These are phyloP conservation scores for Acer campestre DNA, from an alignment of 345 rosid species.

Conservation along the genomic window DNA sequence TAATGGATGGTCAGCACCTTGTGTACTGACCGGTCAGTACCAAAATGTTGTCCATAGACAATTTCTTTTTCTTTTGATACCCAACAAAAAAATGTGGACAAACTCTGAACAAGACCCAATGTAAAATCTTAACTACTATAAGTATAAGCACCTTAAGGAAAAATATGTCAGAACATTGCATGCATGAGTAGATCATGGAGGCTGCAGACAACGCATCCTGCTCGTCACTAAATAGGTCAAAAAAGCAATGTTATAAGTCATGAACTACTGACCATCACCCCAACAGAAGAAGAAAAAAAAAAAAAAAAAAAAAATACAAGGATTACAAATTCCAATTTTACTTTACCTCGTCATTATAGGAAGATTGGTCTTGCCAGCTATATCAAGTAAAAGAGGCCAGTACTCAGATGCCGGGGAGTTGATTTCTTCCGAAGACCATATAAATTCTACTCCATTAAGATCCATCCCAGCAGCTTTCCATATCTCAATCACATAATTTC, in stretches of 20 bases:
- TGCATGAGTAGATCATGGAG: slow-evolving; percentile 87
- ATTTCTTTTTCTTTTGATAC: too few relatives aligned
- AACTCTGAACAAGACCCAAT: neutral
- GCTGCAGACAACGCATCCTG: slow-evolving; percentile 81
- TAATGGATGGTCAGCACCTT: too few relatives aligned
- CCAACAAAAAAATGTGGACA: neutral
- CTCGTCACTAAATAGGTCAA: slow-evolving; percentile 53
- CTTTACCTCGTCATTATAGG: slow-evolving; percentile 67
- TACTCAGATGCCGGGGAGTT: slow-evolving; percentile 66
- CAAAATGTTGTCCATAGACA: too few relatives aligned
- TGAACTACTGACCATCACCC: neutral
- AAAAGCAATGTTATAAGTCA: slow-evolving; percentile 1
- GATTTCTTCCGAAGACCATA: slow-evolving; percentile 93
- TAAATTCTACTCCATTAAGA: slow-evolving; percentile 55
- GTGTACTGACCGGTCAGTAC: too few relatives aligned
- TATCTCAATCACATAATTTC: slow-evolving; percentile 70
- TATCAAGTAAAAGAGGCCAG: slow-evolving; percentile 96
- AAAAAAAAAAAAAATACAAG: neutral
- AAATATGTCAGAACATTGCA: slow-evolving; percentile 93
- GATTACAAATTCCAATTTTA: neutral
- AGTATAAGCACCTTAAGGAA: slow-evolving; percentile 67
- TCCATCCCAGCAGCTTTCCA: slow-evolving; percentile 89
- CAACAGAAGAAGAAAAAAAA: neutral
- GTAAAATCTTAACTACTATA: neutral
- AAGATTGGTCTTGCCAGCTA: slow-evolving; percentile 83